phyloP scores from a whole-genome alignment of 2,329 filamentous ascomycete species.

The Dactylellina leptospora region DNA sequence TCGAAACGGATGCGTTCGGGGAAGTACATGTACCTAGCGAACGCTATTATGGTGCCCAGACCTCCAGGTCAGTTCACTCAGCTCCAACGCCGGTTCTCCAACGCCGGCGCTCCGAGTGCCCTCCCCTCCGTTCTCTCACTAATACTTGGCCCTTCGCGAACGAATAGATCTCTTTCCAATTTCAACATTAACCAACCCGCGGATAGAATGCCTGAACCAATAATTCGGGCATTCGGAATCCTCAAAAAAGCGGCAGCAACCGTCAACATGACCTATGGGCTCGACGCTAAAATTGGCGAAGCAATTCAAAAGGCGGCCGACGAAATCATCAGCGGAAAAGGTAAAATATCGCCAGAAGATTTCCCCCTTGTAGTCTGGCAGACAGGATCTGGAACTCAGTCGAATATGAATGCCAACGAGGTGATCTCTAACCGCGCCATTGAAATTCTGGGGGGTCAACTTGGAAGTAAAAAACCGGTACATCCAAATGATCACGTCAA shows the following conservation, averaged over 20 bases:
- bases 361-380: conserved; percentile 99
- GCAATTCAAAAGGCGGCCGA: conserved; percentile 94
- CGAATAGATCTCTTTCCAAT: conserved; percentile 79
- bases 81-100: too few species aligned
- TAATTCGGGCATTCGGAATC: conserved; percentile 93
- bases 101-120: not conserved
- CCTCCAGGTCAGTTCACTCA: conserved; percentile 70
- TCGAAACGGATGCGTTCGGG: conserved; percentile 97
- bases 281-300: conserved; percentile 87
- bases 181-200: conserved; percentile 99
- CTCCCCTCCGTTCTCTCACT: not conserved
- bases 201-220: conserved; percentile 94
- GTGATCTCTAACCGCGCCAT: conserved; percentile 99
- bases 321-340: conserved; percentile 89
- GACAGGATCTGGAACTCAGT: conserved; percentile 97
- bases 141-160: not conserved
- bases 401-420: conserved; percentile 99
- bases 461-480: conserved; percentile 97
- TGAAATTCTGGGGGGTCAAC: conserved; percentile 91
- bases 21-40: conserved; percentile 89
- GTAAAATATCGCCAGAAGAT: conserved; percentile 65
- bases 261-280: conserved; percentile 93
- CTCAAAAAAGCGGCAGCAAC: conserved; percentile 95
- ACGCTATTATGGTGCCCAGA: conserved; percentile 99
- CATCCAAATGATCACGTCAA: conserved; percentile 99